A percentile compares a stretch with the other conserved stretches of the same genome.
Conservation (phyloP, 2,329 filamentous ascomycete genomes). For the Neonectria magnoliae region DNA sequence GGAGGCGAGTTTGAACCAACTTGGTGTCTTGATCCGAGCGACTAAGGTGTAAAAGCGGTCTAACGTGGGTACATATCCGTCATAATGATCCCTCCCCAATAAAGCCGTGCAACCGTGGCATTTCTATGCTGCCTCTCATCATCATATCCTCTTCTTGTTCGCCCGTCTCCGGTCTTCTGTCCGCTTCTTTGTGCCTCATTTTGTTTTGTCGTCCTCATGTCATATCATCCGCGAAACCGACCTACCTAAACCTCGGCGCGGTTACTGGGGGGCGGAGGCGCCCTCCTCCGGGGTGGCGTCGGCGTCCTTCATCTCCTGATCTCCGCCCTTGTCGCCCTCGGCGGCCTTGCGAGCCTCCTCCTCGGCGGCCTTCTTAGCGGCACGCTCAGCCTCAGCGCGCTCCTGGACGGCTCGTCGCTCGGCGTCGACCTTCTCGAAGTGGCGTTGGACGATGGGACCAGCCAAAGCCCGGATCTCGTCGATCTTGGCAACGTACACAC, state of each 20-base stretch:
- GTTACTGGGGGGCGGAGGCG: constrained; percentile 50
- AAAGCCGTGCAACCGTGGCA: constrained; percentile 40
- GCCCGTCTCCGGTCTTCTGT: constrained; percentile 12
- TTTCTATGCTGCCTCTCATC: constrained; percentile 24
- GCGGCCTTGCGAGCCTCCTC: constrained; percentile 65
- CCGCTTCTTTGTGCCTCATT: constrained; percentile 21
- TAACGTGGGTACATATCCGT: constrained; percentile 45
- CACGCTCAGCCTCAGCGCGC: constrained; percentile 79
- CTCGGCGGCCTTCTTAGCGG: constrained; percentile 74
- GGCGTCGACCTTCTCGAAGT: constrained; percentile 92
- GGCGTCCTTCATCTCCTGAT: constrained; percentile 73
- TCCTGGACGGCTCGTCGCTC: constrained; percentile 84
- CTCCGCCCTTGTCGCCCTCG: constrained; percentile 62
- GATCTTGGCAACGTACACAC: constrained; percentile 91
- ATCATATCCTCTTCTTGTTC: constrained; percentile 22
- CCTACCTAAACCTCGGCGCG: constrained; percentile 13
- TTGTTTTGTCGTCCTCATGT: constrained; percentile 41
- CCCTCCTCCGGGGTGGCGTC: constrained; percentile 65
- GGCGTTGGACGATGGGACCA: constrained; percentile 90
- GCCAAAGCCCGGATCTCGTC: constrained; percentile 93
- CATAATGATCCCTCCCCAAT: constrained; percentile 43
- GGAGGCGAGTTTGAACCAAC: constrained; percentile 33
- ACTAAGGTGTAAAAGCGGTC: constrained; percentile 44
- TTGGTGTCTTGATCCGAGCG: constrained; percentile 42
- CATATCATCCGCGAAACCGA: constrained; percentile 27